These are phyloP conservation scores for Cornus controversa DNA, from an alignment of 148 eudicot species.

Conservation along the genomic window DNA sequence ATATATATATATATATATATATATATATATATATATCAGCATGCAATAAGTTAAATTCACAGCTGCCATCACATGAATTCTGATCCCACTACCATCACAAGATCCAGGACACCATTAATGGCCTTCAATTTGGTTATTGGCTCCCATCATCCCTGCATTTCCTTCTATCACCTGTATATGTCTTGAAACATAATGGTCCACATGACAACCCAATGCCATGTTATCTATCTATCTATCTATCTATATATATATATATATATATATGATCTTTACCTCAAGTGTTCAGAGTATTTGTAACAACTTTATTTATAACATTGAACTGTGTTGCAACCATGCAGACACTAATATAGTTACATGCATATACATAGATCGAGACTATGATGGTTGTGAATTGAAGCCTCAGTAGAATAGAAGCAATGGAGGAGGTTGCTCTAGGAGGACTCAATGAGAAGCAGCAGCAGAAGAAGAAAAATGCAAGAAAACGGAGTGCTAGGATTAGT, in stretches of 20 bases:
- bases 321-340: neutral
- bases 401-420: constrained; percentile 1
- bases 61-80: neutral
- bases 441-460: neutral
- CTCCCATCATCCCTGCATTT: neutral
- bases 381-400: neutral
- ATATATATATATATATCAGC: neutral
- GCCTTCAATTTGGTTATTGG: neutral
- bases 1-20: too few relatives aligned
- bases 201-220: constrained; percentile 2
- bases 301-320: neutral
- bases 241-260: too few relatives aligned
- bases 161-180: neutral
- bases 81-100: neutral
- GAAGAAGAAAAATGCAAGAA: constrained; percentile 14
- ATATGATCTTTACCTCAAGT: neutral
- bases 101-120: neutral
- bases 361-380: too few relatives aligned
- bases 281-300: neutral
- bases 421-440: neutral
- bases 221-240: too few relatives aligned
- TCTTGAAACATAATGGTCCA: constrained; percentile 4
- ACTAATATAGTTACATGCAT: neutral
- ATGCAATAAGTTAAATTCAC: neutral
- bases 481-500: constrained; percentile 34